Conservation (phyloP, 176 grass and related monocot species). For the Echinochloa phyllopogon region DNA sequence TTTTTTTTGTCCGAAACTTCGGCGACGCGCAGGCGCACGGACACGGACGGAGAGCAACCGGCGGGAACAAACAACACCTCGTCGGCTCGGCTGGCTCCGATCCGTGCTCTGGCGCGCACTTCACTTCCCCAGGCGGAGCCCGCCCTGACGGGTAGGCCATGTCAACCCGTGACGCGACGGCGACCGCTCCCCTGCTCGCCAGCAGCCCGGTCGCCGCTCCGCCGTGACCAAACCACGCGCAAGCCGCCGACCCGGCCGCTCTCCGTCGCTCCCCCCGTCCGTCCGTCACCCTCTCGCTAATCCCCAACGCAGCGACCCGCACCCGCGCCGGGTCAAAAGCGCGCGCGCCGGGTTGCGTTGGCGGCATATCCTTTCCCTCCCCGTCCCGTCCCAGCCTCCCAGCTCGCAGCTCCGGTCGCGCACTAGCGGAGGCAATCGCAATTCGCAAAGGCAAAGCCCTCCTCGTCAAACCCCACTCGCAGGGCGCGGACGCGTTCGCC, state of each 20-base stretch:
- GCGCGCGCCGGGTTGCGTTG: slow-evolving; percentile 11
- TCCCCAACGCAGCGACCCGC: not conserved
- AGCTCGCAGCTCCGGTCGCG: not conserved
- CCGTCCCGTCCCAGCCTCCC: not conserved
- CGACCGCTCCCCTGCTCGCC: not conserved
- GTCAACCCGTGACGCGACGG: slow-evolving; percentile 12
- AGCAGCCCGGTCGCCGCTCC: not conserved
- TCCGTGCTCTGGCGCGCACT: no score
- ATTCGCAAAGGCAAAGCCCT: no score
- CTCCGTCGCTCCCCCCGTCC: not conserved
- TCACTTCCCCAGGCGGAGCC: not conserved
- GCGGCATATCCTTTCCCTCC: not conserved
- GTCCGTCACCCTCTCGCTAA: not conserved
- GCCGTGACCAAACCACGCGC: not conserved
- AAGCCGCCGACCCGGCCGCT: not conserved
- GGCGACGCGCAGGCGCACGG: not conserved
- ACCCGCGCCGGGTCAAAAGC: slow-evolving; percentile 22
- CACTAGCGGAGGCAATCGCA: not conserved
- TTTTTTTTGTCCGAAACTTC: not conserved
- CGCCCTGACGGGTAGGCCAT: slow-evolving; percentile 15
- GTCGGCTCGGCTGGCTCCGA: not conserved
- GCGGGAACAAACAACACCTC: not conserved
- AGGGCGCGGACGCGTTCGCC: not conserved
- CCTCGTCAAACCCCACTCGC: slow-evolving; percentile 44
- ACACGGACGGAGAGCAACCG: no score